These are phyloP conservation scores for Penicillium daleae DNA, from an alignment of 495 filamentous ascomycete genomes.

Conservation along the genomic window DNA sequence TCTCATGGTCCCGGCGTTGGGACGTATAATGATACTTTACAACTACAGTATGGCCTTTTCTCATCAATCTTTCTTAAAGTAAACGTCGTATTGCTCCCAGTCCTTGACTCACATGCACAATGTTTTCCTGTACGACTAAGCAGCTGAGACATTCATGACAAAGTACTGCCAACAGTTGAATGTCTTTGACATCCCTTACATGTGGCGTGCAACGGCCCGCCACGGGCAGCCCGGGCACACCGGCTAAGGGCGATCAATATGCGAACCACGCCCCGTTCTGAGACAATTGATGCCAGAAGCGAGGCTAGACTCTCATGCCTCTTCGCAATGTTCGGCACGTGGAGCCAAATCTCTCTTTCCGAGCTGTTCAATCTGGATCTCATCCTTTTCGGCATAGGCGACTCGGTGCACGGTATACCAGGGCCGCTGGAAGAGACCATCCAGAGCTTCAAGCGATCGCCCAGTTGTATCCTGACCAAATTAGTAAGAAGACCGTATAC, in stretches of 20 bases:
- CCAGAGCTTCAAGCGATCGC: slow-evolving; percentile 25
- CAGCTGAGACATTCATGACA: background rate
- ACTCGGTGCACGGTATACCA: slow-evolving; percentile 30
- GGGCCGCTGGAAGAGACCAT: slow-evolving; percentile 26
- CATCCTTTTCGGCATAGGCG: slow-evolving; percentile 20
- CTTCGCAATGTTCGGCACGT: slow-evolving; percentile 6
- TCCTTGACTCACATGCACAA: too few species aligned
- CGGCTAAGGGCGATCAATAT: background rate
- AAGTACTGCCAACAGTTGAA: background rate
- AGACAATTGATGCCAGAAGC: slow-evolving; percentile 1
- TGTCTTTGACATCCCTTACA: background rate
- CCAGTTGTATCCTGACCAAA: slow-evolving; percentile 28
- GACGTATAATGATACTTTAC: slow-evolving; percentile 13
- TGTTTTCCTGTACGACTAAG: background rate
- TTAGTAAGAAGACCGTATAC: background rate
- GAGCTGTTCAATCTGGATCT: slow-evolving; percentile 17
- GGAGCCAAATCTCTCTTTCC: slow-evolving; percentile 11
- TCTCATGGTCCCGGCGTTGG: slow-evolving; percentile 14
- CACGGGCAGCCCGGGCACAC: background rate
- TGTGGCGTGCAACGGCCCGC: background rate
- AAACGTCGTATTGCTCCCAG: background rate
- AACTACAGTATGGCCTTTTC: background rate
- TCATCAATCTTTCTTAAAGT: background rate
- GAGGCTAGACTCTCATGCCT: background rate
- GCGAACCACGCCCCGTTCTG: background rate